A percentile compares a stretch with the other conserved stretches of the same genome.
phyloP scores from a whole-genome alignment of 495 filamentous ascomycete genomes.

The Penicillium canariense region DNA sequence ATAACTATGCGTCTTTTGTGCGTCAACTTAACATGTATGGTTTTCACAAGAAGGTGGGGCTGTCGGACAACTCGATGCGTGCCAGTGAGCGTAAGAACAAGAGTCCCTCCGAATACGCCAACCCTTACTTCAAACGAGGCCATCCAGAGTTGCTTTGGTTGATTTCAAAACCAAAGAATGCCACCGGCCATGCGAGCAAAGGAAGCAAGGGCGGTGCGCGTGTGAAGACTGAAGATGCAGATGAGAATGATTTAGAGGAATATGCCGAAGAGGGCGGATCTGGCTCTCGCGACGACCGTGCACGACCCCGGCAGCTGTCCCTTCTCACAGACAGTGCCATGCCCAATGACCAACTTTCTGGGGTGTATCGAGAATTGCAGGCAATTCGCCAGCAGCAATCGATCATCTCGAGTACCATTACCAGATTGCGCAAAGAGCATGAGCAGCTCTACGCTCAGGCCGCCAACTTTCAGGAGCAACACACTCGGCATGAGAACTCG shows the following conservation, averaged over 20 bases:
- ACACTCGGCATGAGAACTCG: slow-evolving; percentile 93
- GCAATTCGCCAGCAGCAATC: slow-evolving; percentile 80
- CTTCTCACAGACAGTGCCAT: slow-evolving; percentile 46
- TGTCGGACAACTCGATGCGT: slow-evolving; percentile 96
- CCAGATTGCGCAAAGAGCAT: slow-evolving; percentile 77
- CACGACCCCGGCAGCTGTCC: slow-evolving; percentile 41
- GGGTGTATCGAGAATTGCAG: slow-evolving; percentile 75
- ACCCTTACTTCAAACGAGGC: slow-evolving; percentile 91
- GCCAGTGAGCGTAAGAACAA: slow-evolving; percentile 96
- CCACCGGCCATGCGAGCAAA: slow-evolving; percentile 48
- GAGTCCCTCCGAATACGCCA: slow-evolving; percentile 95
- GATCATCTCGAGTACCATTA: slow-evolving; percentile 76
- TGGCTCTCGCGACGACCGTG: slow-evolving; percentile 34
- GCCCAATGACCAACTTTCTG: slow-evolving; percentile 74
- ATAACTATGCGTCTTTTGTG: slow-evolving; percentile 98
- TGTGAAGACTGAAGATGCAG: slow-evolving; percentile 67
- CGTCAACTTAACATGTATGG: slow-evolving; percentile 99
- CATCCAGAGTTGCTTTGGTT: slow-evolving; percentile 94
- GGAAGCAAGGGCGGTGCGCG: slow-evolving; percentile 45
- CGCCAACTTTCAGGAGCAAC: slow-evolving; percentile 81
- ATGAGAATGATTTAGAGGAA: slow-evolving; percentile 70
- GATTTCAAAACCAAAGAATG: slow-evolving; percentile 92
- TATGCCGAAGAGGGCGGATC: slow-evolving; percentile 51
- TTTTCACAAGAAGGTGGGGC: slow-evolving; percentile 96
- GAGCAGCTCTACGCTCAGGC: slow-evolving; percentile 87